These are phyloP conservation scores for Nemania serpens DNA, from an alignment of 2,329 filamentous ascomycete species.

Conservation along the genomic window DNA sequence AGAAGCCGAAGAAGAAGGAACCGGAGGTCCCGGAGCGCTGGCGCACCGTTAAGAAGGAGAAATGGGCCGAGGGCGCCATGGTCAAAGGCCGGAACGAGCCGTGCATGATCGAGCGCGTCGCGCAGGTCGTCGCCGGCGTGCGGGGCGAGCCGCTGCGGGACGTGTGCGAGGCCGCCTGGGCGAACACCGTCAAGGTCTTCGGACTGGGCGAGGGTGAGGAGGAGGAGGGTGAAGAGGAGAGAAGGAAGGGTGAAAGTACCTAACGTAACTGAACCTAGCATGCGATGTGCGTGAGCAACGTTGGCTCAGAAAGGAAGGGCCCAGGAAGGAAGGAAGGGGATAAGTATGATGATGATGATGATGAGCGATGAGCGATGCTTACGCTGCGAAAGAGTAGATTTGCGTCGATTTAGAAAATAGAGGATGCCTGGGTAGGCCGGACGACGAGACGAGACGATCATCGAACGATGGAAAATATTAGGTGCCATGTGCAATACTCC, in stretches of 20 bases:
- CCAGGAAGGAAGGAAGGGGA: no score
- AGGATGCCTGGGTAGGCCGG: no score
- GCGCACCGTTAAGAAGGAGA: constrained; percentile 93
- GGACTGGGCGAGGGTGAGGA: constrained; percentile 59
- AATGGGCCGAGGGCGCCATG: constrained; percentile 85
- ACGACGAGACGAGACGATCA: no score
- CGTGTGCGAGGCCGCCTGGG: constrained; percentile 85
- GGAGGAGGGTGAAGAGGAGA: constrained; percentile 11
- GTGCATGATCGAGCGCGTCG: constrained; percentile 82
- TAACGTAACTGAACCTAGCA: no score
- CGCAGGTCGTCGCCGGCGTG: constrained; percentile 84
- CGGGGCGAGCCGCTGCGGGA: constrained; percentile 81
- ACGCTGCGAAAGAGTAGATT: no score
- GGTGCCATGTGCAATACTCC: no score
- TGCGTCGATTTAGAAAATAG: no score
- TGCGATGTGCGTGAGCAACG: no score
- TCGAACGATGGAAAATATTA: no score
- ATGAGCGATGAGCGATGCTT: no score
- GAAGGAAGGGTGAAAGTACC: not conserved
- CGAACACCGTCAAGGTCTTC: constrained; percentile 81
- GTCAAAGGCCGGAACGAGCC: constrained; percentile 96
- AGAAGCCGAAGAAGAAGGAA: constrained; percentile 61
- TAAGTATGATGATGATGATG: no score
- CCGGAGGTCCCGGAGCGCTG: constrained; percentile 72
- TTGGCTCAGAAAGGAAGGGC: no score